Evolutionary conservation across 768 basidiomycete species (phyloP), one percentile per base, ranked within the genome.

Genomic region (Boletus edulis): DNA sequence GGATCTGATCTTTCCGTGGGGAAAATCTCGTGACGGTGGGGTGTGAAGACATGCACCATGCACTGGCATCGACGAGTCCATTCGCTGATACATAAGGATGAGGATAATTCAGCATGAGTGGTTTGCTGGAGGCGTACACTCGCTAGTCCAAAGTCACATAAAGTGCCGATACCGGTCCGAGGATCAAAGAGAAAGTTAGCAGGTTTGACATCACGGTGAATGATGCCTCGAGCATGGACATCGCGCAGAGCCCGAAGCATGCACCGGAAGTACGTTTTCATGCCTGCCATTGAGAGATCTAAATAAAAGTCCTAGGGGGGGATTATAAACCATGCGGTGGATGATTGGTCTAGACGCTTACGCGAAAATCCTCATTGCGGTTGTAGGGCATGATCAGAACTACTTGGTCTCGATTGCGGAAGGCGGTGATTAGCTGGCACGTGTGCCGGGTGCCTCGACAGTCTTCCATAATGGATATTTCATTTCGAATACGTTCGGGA

Each of bases 151-250:
- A 98, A 97, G 71, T 98, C 97, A 61, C 92, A 93, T 9, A 99
- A 74, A 1, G 89, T 89, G 22, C 97, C 97, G 13, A 85, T 76
- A 11, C 89, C 88, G 8, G 86, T 88, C 37, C 79, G 81, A 37
- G 91, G 87, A 69, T 98, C 92, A 69, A 88, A 98, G 35, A 98
- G 79, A 69, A 98, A 98, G 70, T 98, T 98, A 56, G 95, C 96
- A 20, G 96, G 95, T 68, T 98, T 98, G 63, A 98, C 91, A 71
- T 98, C 96, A 43, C 96, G 91, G 70, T 98, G 96, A 49, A 98
- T 91, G 63, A 98, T 87, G 6, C 82, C 83, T 50, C 94, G 79
- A 12, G 83, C 75, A 68, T 98, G 95, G 24, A 94, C 87, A 65
- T 96, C 94, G 46, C 89, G 84, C 51, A 98, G 72, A 3, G 91